phyloP scores from a whole-genome alignment of 108 stramenopile species.

The Aurantiochytrium sp. region DNA sequence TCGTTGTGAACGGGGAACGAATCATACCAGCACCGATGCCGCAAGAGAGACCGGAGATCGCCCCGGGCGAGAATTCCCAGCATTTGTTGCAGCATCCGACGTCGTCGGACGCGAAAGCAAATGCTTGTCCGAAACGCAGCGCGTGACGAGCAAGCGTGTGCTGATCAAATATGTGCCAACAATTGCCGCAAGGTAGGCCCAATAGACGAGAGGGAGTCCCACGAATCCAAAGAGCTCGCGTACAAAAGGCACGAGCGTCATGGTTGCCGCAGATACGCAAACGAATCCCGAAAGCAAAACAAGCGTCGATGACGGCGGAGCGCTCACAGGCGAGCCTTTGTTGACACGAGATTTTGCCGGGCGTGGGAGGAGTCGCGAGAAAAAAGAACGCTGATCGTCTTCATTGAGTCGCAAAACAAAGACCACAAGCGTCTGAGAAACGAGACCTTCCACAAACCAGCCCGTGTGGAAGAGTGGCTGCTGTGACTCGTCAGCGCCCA shows the following conservation, averaged over 20 bases:
- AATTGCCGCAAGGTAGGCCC: neutral
- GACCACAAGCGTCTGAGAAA: conserved; percentile 1
- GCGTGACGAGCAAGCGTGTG: neutral
- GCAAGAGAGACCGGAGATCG: no score
- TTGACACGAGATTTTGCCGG: neutral
- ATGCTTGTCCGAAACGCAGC: neutral
- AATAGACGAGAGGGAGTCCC: neutral
- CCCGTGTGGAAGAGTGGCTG: conserved; percentile 6
- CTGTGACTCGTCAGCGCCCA: neutral
- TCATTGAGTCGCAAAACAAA: neutral
- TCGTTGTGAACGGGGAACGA: no score
- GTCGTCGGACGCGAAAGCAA: neutral
- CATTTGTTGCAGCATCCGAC: no score
- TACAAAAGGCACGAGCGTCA: neutral
- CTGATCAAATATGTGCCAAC: neutral
- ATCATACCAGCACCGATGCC: no score
- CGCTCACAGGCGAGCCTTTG: neutral
- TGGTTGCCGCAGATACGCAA: neutral
- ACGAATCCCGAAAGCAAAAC: neutral
- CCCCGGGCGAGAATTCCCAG: no score
- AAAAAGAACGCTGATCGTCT: neutral
- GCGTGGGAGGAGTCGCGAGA: neutral
- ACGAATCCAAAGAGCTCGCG: neutral
- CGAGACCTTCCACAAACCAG: conserved; percentile 9
- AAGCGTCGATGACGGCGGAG: neutral